Conservation (phyloP, 306 rosid species). For the Arachis hypogaea region DNA sequence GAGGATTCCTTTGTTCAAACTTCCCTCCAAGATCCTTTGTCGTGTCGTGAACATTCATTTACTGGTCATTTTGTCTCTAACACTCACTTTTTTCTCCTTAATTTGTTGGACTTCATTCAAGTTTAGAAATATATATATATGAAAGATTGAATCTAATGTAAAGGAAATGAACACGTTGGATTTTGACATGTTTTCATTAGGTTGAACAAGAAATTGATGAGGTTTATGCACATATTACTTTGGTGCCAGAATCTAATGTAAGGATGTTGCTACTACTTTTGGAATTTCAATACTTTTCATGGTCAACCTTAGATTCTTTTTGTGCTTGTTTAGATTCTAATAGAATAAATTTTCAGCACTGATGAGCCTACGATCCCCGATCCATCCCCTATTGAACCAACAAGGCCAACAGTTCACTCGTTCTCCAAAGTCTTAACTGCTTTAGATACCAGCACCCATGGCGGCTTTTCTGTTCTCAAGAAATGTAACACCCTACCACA, state of each 20-base stretch:
- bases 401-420: constrained; percentile 56
- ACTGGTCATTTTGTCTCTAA: constrained; percentile 53
- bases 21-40: constrained; percentile 86
- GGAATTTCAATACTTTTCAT: constrained; percentile 36
- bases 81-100: background rate
- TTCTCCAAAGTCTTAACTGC: constrained; percentile 91
- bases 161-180: constrained; percentile 28
- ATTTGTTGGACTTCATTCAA: background rate
- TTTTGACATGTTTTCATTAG: constrained; percentile 52
- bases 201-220: constrained; percentile 95
- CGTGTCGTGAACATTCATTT: constrained; percentile 60
- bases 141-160: background rate
- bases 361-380: constrained; percentile 69
- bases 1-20: constrained; percentile 73
- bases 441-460: constrained; percentile 96
- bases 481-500: constrained; percentile 29
- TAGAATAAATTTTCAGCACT: constrained; percentile 50
- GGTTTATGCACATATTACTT: constrained; percentile 81
- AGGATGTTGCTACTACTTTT: constrained; percentile 46
- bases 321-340: constrained; percentile 31
- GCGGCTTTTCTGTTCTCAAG: constrained; percentile 91
- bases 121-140: no score
- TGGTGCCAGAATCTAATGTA: constrained; percentile 77
- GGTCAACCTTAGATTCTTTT: constrained; percentile 44
- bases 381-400: constrained; percentile 46